These are phyloP conservation scores for Ampelomyces quisqualis DNA, from an alignment of 2,329 filamentous ascomycete species.

Conservation along the genomic window DNA sequence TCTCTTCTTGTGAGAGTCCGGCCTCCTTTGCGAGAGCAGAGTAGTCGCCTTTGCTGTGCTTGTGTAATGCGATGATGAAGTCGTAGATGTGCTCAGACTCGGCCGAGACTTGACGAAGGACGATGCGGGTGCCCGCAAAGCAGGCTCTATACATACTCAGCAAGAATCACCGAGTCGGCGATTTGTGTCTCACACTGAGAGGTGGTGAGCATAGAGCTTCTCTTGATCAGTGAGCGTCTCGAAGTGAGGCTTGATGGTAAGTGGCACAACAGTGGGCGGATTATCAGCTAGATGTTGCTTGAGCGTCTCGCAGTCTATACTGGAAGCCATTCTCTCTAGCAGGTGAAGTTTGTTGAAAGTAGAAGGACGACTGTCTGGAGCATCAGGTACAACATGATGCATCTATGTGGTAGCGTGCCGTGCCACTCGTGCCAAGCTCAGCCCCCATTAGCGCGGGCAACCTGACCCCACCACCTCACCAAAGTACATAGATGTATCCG, in stretches of 20 bases:
- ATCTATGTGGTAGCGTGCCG: too few species aligned
- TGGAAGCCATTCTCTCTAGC: slow-evolving; percentile 23
- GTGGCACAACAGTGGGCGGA: slow-evolving; percentile 81
- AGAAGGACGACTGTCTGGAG: not conserved
- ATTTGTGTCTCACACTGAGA: slow-evolving; percentile 37
- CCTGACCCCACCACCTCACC: too few species aligned
- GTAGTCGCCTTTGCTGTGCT: slow-evolving; percentile 53
- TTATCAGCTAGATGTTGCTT: slow-evolving; percentile 86
- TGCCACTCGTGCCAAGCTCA: too few species aligned
- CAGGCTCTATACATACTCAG: slow-evolving; percentile 41
- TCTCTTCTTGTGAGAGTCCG: slow-evolving; percentile 43
- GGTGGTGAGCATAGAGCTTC: slow-evolving; percentile 83
- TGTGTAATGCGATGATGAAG: slow-evolving; percentile 55
- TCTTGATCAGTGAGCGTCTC: slow-evolving; percentile 72
- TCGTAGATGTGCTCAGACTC: slow-evolving; percentile 57
- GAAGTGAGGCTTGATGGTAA: slow-evolving; percentile 93
- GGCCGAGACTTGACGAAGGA: slow-evolving; percentile 55
- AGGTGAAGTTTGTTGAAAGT: not conserved
- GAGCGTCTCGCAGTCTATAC: slow-evolving; percentile 48
- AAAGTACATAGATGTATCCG: too few species aligned
- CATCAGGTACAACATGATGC: not conserved
- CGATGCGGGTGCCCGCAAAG: slow-evolving; percentile 53
- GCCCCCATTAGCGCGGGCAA: too few species aligned
- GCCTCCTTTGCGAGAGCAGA: slow-evolving; percentile 47
- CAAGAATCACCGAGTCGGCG: too few species aligned